Conservation (phyloP, 352 stramenopile genomes). For the Aphanomyces astaci region DNA sequence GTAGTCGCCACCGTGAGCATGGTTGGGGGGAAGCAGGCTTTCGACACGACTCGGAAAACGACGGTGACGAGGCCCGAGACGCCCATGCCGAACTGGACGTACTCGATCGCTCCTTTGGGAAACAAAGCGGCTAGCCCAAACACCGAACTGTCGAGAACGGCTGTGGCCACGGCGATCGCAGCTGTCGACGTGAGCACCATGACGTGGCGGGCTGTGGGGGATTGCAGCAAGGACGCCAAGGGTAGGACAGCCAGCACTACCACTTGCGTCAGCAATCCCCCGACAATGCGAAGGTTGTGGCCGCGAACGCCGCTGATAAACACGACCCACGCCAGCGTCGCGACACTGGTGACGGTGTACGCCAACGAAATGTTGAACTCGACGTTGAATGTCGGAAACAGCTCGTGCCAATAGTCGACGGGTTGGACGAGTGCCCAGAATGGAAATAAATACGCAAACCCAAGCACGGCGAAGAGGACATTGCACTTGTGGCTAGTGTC, state of each 20-base stretch:
- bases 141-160: constrained; percentile 4
- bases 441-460: constrained; percentile 3
- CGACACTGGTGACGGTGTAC: neutral
- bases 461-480: neutral
- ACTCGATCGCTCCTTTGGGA: neutral
- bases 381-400: neutral
- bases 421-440: neutral
- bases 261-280: neutral
- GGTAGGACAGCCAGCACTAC: neutral
- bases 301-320: neutral
- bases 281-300: neutral
- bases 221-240: neutral
- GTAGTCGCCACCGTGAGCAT: neutral
- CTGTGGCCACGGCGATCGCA: neutral
- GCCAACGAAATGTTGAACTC: neutral
- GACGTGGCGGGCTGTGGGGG: neutral
- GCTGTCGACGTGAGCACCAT: neutral
- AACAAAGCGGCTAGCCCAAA: neutral
- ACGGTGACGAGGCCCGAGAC: neutral
- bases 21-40: neutral
- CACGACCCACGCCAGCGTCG: neutral
- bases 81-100: constrained; percentile 1
- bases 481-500: constrained; percentile 27
- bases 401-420: neutral
- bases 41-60: neutral